phyloP scores from a whole-genome alignment of 805 yeast genomes.

The Sugiyamaella americana region DNA sequence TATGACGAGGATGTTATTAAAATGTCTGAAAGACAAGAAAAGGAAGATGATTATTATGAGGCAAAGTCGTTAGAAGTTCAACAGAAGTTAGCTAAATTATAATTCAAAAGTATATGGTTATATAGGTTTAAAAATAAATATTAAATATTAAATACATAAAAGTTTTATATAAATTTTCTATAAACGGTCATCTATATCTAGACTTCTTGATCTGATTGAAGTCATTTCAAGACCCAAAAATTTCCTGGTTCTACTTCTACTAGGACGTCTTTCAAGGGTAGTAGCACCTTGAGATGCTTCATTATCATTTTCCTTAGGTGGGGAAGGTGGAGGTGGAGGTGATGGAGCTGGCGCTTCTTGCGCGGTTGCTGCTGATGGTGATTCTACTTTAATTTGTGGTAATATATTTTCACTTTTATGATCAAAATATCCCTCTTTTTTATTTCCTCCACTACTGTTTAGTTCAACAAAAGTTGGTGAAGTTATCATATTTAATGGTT shows the following conservation, averaged over 20 bases:
- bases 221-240: conserved; percentile 22
- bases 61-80: conserved; percentile 5
- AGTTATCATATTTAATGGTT: neutral
- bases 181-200: conserved; percentile 20
- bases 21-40: conserved; percentile 3
- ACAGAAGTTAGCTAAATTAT: conserved; percentile 16
- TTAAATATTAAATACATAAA: neutral
- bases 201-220: conserved; percentile 16
- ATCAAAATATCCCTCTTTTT: too few species aligned
- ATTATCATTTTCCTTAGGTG: conserved; percentile 3
- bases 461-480: neutral
- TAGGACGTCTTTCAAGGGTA: conserved; percentile 17
- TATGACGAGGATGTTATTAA: conserved; percentile 16
- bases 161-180: conserved; percentile 1
- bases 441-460: conserved; percentile 6
- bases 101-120: neutral
- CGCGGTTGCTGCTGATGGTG: too few species aligned
- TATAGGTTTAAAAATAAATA: neutral
- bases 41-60: conserved; percentile 19
- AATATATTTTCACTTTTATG: too few species aligned
- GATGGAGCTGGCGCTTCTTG: too few species aligned
- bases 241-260: conserved; percentile 16
- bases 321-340: too few species aligned
- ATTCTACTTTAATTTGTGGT: too few species aligned
- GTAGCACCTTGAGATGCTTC: neutral